Evolutionary conservation across 2,329 filamentous ascomycete genomes (phyloP), one percentile per base, ranked within the genome.

Genomic region (Phialophora tarda): DNA sequence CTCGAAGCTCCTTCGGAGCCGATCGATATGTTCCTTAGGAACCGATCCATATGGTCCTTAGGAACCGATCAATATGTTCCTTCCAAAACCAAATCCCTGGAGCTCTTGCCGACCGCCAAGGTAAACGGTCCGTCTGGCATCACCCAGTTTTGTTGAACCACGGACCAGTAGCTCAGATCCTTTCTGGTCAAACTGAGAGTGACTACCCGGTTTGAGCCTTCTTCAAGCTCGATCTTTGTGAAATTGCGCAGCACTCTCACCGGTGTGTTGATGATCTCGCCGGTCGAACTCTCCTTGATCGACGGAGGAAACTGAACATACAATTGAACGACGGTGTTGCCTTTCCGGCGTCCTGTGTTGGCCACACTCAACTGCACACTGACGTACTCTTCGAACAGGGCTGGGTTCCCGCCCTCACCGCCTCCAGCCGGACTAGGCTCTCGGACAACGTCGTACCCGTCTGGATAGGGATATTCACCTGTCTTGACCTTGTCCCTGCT

Each of bases 91-190:
- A 75, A 57, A 60, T 74, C 71, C 50, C 72, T 67, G n/a, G 74
- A 74, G 65, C 73, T 75, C 23, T 68, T 66, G 8, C 73, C 74
- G 55, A 73, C 68, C 59, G 62, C 64, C 30, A 76, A 66, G 30
- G 62, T 73, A 61, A 75, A 75, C 26, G 63, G 44, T 44, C 70
- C 73, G 1, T 75, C 77, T 1, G 85, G 82, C 77, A 88, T 81
- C 1, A 87, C 82, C 90, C 90, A 93, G 70, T 92, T 91, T 78
- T 91, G 89, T 48, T 79, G 75, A 5, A 80, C 77, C 0, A 86
- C 84, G 74, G 90, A 89, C 90, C 90, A 92, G 54, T 91, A 89
- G 70, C 89, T 91, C 63, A 92, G 64, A 74, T 92, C 90, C 72
- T 89, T 86, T 64, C 90, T 83, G 6, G 84, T 90, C 63, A 92